A percentile compares a stretch with the other conserved stretches of the same genome.
Conservation (phyloP, 2,329 filamentous ascomycete species). For the Trichophyton schoenleinii region DNA sequence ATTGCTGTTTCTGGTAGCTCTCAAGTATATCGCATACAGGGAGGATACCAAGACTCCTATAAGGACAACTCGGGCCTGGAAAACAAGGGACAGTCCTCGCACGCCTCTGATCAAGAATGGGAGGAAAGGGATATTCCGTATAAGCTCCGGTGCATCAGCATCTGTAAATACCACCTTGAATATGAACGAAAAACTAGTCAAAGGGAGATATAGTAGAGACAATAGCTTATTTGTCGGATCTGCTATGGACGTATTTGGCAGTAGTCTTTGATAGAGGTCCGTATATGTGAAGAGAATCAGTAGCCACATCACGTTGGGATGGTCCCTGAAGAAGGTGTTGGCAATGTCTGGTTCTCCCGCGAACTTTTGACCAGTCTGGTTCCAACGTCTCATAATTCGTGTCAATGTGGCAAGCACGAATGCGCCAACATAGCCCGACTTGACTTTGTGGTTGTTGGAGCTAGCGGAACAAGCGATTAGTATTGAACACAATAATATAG, state of each 20-base stretch:
- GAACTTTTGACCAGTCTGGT: slow-evolving; percentile 94
- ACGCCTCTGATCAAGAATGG: slow-evolving; percentile 27
- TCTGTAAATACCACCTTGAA: slow-evolving; percentile 88
- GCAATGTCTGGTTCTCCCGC: slow-evolving; percentile 83
- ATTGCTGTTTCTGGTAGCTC: slow-evolving; percentile 6
- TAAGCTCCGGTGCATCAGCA: slow-evolving; percentile 75
- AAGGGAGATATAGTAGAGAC: slow-evolving; percentile 10
- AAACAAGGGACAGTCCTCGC: slow-evolving; percentile 33
- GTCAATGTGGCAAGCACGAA: slow-evolving; percentile 47
- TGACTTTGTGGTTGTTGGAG: slow-evolving; percentile 4
- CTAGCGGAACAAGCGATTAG: slow-evolving; percentile 4
- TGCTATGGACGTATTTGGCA: slow-evolving; percentile 3
- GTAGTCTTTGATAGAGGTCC: slow-evolving; percentile 40
- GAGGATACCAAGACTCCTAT: slow-evolving; percentile 30
- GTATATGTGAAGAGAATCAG: slow-evolving; percentile 59
- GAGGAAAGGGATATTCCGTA: slow-evolving; percentile 32
- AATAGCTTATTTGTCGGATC: background rate
- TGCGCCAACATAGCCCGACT: slow-evolving; percentile 11
- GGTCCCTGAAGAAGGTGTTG: slow-evolving; percentile 52
- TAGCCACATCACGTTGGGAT: slow-evolving; percentile 59
- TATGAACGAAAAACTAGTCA: slow-evolving; percentile 47
- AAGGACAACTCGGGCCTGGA: slow-evolving; percentile 41
- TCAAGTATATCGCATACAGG: slow-evolving; percentile 16
- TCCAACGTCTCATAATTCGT: slow-evolving; percentile 67
- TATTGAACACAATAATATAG: background rate